phyloP scores from a whole-genome alignment of 1,284 basidiomycete genomes.

The Hemileia vastatrix region DNA sequence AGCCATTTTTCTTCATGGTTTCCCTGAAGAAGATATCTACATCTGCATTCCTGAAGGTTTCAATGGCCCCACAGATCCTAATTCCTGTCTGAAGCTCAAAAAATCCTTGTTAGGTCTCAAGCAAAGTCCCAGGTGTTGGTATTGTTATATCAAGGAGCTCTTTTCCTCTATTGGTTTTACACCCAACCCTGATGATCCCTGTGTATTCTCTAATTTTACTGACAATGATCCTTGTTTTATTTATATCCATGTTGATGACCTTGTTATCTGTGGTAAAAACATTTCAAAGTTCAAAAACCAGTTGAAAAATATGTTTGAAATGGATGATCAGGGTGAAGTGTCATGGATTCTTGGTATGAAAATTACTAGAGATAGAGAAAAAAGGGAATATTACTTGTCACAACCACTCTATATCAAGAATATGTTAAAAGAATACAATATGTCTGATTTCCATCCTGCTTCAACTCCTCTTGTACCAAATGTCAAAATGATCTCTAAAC shows the following conservation, averaged over 20 bases:
- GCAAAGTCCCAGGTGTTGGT: too few relatives aligned
- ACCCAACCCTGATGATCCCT: background rate
- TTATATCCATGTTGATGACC: constrained; percentile 11
- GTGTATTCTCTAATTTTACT: background rate
- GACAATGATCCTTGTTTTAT: background rate
- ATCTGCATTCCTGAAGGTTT: background rate
- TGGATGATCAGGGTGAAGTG: constrained; percentile 5
- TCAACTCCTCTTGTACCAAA: background rate
- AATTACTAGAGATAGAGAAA: too few relatives aligned
- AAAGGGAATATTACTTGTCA: too few relatives aligned
- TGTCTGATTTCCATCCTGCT: background rate
- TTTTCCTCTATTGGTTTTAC: too few relatives aligned
- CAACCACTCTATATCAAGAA: background rate
- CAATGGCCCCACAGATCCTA: background rate
- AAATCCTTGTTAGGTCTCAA: too few relatives aligned
- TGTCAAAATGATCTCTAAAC: background rate
- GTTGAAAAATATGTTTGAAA: background rate
- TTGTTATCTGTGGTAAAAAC: background rate
- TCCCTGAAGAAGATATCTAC: background rate
- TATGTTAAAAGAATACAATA: background rate
- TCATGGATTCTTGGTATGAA: constrained; percentile 2
- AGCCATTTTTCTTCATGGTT: background rate
- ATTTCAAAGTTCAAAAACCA: background rate
- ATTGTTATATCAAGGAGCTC: too few relatives aligned
- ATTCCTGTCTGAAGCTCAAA: constrained; percentile 1